Evolutionary conservation across 2,329 filamentous ascomycete genomes (phyloP).

Genomic region (Cordyceps cateniannulata): DNA sequence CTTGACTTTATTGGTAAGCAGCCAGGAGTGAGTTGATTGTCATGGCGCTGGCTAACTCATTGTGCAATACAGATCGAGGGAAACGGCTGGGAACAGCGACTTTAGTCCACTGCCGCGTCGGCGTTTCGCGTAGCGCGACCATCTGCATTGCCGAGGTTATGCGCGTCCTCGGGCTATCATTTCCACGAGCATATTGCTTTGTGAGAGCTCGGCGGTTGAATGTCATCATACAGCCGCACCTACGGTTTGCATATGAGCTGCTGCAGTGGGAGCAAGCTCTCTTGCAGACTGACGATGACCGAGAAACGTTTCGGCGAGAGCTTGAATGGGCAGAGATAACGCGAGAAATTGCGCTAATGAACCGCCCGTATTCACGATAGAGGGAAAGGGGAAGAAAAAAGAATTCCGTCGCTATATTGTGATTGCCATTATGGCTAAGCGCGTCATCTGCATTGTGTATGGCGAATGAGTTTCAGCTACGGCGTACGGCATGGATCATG

Average conservation of each 20-base stretch:
- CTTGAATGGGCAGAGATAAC: slow-evolving; percentile 87
- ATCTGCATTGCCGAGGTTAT: slow-evolving; percentile 99
- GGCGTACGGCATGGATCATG: background rate
- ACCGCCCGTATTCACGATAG: slow-evolving; percentile 78
- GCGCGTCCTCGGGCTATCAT: slow-evolving; percentile 70
- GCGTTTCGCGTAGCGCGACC: slow-evolving; percentile 89
- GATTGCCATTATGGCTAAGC: background rate
- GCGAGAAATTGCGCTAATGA: slow-evolving; percentile 91
- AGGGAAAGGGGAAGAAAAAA: background rate
- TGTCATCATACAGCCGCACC: slow-evolving; percentile 95
- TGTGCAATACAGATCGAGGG: slow-evolving; percentile 58
- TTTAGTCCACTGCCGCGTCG: slow-evolving; percentile 91
- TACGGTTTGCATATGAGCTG: slow-evolving; percentile 90
- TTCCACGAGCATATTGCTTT: slow-evolving; percentile 92
- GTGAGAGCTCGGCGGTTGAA: slow-evolving; percentile 88
- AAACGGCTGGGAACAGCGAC: slow-evolving; percentile 73
- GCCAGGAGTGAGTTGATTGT: background rate
- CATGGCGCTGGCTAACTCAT: slow-evolving; percentile 9
- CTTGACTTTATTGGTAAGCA: slow-evolving; percentile 84
- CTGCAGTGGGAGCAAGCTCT: slow-evolving; percentile 90
- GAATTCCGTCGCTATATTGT: background rate
- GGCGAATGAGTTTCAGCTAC: background rate
- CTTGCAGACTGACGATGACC: slow-evolving; percentile 43
- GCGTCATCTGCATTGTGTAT: background rate
- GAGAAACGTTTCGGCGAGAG: slow-evolving; percentile 56